Evolutionary conservation across 1,284 basidiomycete genomes (phyloP).

Genomic region (Cutaneotrichosporon mucoides): DNA sequence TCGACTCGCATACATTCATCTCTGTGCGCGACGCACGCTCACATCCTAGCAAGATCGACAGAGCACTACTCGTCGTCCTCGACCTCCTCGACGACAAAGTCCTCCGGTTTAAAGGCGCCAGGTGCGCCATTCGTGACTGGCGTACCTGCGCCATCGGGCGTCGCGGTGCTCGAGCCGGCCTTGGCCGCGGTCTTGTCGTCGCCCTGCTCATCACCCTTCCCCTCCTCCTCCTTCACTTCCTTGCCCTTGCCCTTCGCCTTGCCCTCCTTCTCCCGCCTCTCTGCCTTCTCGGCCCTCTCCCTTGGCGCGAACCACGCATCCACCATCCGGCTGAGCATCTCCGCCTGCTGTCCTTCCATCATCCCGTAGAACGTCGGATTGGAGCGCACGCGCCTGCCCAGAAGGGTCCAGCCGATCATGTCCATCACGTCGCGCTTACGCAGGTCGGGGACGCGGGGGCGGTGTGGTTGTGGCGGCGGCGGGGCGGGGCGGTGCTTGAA

Average conservation of each 20-base stretch:
- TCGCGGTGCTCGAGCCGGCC: no score
- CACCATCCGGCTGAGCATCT: conserved; percentile 65
- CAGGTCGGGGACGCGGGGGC: conserved; percentile 44
- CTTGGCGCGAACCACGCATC: conserved; percentile 52
- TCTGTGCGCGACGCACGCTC: no score
- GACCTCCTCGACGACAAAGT: not conserved
- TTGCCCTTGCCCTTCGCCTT: not conserved
- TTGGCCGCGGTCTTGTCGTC: no score
- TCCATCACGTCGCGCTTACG: conserved; percentile 70
- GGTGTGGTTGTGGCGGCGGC: conserved; percentile 21
- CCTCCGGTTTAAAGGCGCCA: not conserved
- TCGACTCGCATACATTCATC: no score
- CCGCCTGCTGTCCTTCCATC: conserved; percentile 49
- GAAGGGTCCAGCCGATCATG: conserved; percentile 73
- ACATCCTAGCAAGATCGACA: no score
- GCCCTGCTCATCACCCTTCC: no score
- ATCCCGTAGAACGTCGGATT: conserved; percentile 88
- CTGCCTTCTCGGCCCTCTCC: not conserved
- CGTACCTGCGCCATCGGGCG: no score
- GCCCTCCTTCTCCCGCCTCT: not conserved
- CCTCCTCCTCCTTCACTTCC: not conserved
- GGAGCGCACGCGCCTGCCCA: conserved; percentile 63
- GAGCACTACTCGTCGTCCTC: not conserved
- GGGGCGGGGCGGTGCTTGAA: conserved; percentile 25
- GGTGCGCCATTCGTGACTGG: not conserved